Conservation (phyloP, 1,284 basidiomycete species). For the Trichosporon ovoides region DNA sequence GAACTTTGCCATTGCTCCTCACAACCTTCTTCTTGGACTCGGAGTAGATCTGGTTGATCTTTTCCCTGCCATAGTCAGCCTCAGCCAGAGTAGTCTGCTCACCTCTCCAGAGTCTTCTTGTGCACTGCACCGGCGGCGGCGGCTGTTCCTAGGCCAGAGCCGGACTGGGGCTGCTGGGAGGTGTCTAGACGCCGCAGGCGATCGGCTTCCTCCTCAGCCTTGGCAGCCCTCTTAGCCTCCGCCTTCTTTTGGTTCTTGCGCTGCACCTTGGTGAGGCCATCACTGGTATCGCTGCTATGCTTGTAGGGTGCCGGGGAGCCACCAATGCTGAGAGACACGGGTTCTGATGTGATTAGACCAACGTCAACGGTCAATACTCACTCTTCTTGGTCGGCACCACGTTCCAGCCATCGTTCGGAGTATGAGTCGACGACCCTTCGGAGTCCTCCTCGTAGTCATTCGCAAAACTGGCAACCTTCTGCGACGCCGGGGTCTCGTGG, state of each 20-base stretch:
- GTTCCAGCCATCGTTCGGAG: slow-evolving; percentile 40
- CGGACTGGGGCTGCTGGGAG: too few species aligned
- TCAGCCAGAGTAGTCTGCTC: slow-evolving; percentile 3
- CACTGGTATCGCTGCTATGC: not conserved
- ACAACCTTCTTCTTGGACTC: slow-evolving; percentile 26
- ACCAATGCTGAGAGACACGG: slow-evolving; percentile 30
- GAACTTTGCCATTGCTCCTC: slow-evolving; percentile 21
- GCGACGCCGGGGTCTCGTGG: not conserved
- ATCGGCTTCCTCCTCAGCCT: slow-evolving; percentile 40
- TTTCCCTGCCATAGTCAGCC: slow-evolving; percentile 24
- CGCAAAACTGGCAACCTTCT: slow-evolving; percentile 20
- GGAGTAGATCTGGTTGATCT: slow-evolving; percentile 41
- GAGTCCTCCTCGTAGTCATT: slow-evolving; percentile 28
- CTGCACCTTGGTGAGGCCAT: slow-evolving; percentile 31
- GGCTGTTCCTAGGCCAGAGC: too few species aligned
- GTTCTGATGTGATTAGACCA: slow-evolving; percentile 21
- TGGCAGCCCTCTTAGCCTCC: slow-evolving; percentile 38
- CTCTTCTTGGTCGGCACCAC: slow-evolving; percentile 41
- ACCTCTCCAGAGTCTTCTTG: slow-evolving; percentile 40
- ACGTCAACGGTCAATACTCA: slow-evolving; percentile 16
- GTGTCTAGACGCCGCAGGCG: slow-evolving; percentile 31
- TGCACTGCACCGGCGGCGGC: too few species aligned
- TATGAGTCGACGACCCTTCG: slow-evolving; percentile 9
- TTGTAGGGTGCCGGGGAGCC: not conserved
- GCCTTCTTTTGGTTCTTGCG: slow-evolving; percentile 45